Evolutionary conservation across 768 basidiomycete species (phyloP).

Genomic region (Tylopilus subfusipes): DNA sequence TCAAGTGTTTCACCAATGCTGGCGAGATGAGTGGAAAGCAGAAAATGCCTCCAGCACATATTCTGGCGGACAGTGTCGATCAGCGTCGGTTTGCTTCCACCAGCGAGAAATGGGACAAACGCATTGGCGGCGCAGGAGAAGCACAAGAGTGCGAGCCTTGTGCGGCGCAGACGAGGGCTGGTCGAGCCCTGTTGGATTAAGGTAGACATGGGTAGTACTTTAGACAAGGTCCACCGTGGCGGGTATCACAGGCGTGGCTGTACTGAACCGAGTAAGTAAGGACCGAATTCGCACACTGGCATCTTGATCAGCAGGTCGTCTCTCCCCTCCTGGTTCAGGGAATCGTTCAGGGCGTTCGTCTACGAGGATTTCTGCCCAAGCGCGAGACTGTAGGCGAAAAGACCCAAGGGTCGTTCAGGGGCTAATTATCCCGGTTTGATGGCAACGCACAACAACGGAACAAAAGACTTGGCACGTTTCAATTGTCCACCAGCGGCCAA

Average conservation of each 20-base stretch:
- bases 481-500: conserved; percentile 23
- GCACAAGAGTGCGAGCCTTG: conserved; percentile 38
- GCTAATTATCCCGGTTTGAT: conserved; percentile 6
- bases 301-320: no score
- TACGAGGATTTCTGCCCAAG: neutral
- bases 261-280: neutral
- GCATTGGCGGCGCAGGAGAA: conserved; percentile 61
- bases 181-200: neutral
- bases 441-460: conserved; percentile 5
- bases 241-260: neutral
- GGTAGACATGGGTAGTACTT: conserved; percentile 15
- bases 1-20: conserved; percentile 51
- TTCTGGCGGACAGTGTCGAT: conserved; percentile 34
- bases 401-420: conserved; percentile 9
- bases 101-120: conserved; percentile 38
- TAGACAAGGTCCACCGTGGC: neutral
- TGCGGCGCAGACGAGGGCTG: conserved; percentile 17
- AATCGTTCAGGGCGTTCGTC: no score
- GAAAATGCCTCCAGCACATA: conserved; percentile 77
- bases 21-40: conserved; percentile 75
- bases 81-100: neutral
- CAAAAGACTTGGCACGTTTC: conserved; percentile 14
- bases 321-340: no score
- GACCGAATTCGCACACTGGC: neutral
- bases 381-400: neutral